Conservation (phyloP, 306 rosid genomes). For the Cucumis sativus region DNA sequence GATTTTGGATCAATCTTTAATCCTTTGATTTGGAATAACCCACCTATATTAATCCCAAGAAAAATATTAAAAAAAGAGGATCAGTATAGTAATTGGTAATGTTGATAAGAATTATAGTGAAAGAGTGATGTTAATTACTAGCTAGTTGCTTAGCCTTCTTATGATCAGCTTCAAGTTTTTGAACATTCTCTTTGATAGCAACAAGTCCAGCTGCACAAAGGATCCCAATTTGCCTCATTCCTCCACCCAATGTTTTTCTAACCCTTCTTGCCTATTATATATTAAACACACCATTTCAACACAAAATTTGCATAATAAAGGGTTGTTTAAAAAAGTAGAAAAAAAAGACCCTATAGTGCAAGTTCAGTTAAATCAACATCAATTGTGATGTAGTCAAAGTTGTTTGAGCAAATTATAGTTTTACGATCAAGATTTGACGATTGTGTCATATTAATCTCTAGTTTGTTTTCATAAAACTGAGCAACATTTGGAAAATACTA, state of each 20-base stretch:
- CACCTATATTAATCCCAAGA: constrained; percentile 26
- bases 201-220: constrained; percentile 84
- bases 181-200: constrained; percentile 57
- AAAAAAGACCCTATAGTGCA: no score
- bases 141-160: constrained; percentile 59
- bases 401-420: no score
- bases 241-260: constrained; percentile 87
- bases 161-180: constrained; percentile 68
- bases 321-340: no score
- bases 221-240: constrained; percentile 85
- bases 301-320: background rate
- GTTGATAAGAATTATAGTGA: background rate
- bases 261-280: constrained; percentile 48
- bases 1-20: constrained; percentile 32
- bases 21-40: constrained; percentile 46
- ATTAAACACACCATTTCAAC: background rate
- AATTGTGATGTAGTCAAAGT: no score
- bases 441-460: no score
- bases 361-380: no score
- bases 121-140: constrained; percentile 25
- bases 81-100: background rate
- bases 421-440: no score
- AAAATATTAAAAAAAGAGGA: background rate
- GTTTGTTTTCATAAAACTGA: no score
- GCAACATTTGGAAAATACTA: no score